Evolutionary conservation across 768 basidiomycete genomes (phyloP).

Genomic region (Lactifluus hygrophoroides): DNA sequence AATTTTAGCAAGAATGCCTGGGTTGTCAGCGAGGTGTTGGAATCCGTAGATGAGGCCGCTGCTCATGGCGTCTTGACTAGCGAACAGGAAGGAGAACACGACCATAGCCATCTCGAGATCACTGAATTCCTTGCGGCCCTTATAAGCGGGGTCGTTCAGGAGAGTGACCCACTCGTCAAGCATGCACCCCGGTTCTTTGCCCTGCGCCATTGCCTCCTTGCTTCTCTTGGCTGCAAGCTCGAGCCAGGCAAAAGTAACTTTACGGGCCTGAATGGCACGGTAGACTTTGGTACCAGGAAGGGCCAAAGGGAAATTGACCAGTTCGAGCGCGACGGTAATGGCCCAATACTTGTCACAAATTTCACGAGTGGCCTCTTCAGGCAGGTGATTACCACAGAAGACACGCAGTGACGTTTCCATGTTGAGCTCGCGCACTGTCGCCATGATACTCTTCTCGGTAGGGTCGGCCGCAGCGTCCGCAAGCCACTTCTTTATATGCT

Average conservation of each 20-base stretch:
- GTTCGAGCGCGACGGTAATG: slow-evolving; percentile 90
- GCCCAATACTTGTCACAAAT: slow-evolving; percentile 94
- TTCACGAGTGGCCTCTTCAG: slow-evolving; percentile 65
- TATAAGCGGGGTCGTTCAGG: slow-evolving; percentile 54
- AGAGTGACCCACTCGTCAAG: slow-evolving; percentile 86
- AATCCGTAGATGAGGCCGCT: slow-evolving; percentile 92
- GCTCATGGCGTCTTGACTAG: slow-evolving; percentile 97
- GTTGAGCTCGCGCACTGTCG: slow-evolving; percentile 86
- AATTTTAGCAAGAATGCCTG: slow-evolving; percentile 80
- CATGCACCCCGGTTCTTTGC: slow-evolving; percentile 79
- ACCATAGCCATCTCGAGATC: slow-evolving; percentile 97
- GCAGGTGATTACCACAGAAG: slow-evolving; percentile 89
- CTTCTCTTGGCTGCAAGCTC: slow-evolving; percentile 68
- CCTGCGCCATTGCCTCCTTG: slow-evolving; percentile 75
- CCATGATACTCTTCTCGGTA: slow-evolving; percentile 63
- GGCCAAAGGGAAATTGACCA: slow-evolving; percentile 97
- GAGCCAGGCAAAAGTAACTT: slow-evolving; percentile 73
- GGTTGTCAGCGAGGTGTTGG: slow-evolving; percentile 92
- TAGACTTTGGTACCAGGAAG: slow-evolving; percentile 95
- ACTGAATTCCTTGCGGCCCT: slow-evolving; percentile 80
- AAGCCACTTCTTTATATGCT: slow-evolving; percentile 71
- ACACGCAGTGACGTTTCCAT: slow-evolving; percentile 96
- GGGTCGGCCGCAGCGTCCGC: slow-evolving; percentile 40
- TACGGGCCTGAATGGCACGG: slow-evolving; percentile 86
- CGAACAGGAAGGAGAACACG: slow-evolving; percentile 93